Percentiles rank a stretch among this genome's conserved stretches.
Evolutionary conservation across 2,329 filamentous ascomycete species (phyloP).

Genomic region (Trichothecium roseum): DNA sequence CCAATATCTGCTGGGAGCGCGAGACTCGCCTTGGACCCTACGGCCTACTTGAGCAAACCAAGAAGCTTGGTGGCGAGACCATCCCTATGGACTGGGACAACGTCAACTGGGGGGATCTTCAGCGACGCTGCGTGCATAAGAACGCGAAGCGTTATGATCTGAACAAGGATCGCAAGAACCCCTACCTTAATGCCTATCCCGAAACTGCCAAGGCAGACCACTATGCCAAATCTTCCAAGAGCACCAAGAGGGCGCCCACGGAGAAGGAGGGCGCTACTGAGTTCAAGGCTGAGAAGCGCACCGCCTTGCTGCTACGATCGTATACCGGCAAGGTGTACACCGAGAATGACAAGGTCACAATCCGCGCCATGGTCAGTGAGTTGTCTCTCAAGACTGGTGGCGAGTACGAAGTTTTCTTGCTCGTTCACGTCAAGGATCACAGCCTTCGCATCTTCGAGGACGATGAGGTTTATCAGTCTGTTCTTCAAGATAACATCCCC

Average conservation of each 20-base stretch:
- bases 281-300: conserved; percentile 39
- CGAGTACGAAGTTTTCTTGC: conserved; percentile 69
- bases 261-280: conserved; percentile 9
- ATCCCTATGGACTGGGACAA: conserved; percentile 46
- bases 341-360: conserved; percentile 66
- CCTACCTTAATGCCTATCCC: conserved; percentile 30
- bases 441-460: conserved; percentile 48
- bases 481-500: conserved; percentile 54
- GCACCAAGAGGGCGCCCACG: conserved; percentile 2
- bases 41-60: conserved; percentile 39
- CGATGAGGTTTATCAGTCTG: conserved; percentile 44
- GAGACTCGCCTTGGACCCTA: conserved; percentile 61
- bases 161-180: conserved; percentile 28
- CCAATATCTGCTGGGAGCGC: conserved; percentile 56
- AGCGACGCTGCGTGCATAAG: conserved; percentile 51
- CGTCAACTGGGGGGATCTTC: conserved; percentile 62
- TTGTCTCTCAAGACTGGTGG: conserved; percentile 65
- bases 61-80: conserved; percentile 28
- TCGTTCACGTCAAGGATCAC: conserved; percentile 67
- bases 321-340: conserved; percentile 69
- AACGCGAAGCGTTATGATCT: conserved; percentile 56
- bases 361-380: conserved; percentile 72
- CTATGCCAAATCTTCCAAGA: not conserved
- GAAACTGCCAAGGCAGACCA: conserved; percentile 12
- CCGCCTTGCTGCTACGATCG: conserved; percentile 65